Evolutionary conservation across 148 eudicot species (phyloP).

Genomic region (Arctostaphylos glauca): DNA sequence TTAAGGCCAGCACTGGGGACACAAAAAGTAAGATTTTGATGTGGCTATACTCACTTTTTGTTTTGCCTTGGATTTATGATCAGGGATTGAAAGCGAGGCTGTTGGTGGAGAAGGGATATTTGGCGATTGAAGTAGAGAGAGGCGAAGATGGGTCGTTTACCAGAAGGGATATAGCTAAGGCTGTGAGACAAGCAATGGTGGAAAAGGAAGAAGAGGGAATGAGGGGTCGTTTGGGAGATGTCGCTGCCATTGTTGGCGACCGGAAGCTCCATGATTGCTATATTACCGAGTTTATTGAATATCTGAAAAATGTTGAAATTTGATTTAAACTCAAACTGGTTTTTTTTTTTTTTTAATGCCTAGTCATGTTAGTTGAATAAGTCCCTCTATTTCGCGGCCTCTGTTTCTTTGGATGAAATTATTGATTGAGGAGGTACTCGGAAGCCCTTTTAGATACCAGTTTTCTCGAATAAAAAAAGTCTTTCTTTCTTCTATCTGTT

Average conservation of each 20-base stretch:
- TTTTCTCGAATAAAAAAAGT: too few relatives aligned
- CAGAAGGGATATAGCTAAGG: constrained; percentile 12
- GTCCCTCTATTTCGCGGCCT: too few relatives aligned
- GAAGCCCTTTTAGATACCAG: too few relatives aligned
- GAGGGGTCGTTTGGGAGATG: constrained; percentile 13
- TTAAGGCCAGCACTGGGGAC: neutral
- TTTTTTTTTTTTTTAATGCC: too few relatives aligned
- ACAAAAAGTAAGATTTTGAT: neutral
- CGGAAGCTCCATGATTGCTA: constrained; percentile 14
- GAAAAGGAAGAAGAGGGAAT: constrained; percentile 15
- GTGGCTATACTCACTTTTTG: neutral
- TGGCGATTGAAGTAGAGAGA: constrained; percentile 34
- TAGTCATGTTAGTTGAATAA: too few relatives aligned
- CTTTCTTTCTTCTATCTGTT: too few relatives aligned
- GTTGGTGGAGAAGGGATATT: constrained; percentile 29
- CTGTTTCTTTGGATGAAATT: too few relatives aligned
- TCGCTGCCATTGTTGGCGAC: constrained; percentile 12
- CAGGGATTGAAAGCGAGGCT: constrained; percentile 35
- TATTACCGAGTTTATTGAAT: constrained; percentile 14
- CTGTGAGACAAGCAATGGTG: constrained; percentile 21
- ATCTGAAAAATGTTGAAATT: neutral
- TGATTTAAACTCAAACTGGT: too few relatives aligned
- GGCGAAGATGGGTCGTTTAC: constrained; percentile 19
- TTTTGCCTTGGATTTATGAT: constrained; percentile 24
- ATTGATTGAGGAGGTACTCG: too few relatives aligned